phyloP scores from a whole-genome alignment of 306 rosid genomes.

The Malus sylvestris region DNA sequence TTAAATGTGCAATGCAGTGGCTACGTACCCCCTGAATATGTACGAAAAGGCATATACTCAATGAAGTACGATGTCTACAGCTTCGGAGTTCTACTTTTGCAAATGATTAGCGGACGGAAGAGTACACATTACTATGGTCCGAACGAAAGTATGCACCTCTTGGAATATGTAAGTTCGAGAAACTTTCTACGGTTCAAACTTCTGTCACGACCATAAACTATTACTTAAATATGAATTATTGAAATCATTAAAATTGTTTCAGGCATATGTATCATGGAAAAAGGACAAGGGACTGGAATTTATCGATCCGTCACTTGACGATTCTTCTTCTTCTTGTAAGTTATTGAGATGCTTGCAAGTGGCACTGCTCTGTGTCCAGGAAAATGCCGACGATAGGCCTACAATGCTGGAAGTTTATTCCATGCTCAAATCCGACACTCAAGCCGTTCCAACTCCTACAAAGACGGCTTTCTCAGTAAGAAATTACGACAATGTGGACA shows the following conservation, averaged over 20 bases:
- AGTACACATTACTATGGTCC: too few relatives aligned
- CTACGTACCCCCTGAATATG: constrained; percentile 58
- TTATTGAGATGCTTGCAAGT: constrained; percentile 21
- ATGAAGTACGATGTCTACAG: constrained; percentile 42
- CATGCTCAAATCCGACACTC: constrained; percentile 39
- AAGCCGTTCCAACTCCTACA: constrained; percentile 27
- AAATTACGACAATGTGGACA: neutral
- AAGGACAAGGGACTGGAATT: too few relatives aligned
- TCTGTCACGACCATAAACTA: too few relatives aligned
- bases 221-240: too few relatives aligned
- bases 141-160: too few relatives aligned
- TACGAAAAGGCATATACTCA: constrained; percentile 53
- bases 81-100: constrained; percentile 48
- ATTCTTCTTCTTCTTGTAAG: too few relatives aligned
- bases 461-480: constrained; percentile 33
- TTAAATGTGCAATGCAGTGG: constrained; percentile 50
- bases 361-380: constrained; percentile 61
- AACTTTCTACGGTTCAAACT: too few relatives aligned
- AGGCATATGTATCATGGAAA: too few relatives aligned
- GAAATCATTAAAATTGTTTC: too few relatives aligned
- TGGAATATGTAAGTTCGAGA: too few relatives aligned
- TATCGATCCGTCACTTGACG: too few relatives aligned
- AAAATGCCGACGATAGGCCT: constrained; percentile 48
- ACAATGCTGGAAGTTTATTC: constrained; percentile 56
- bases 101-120: constrained; percentile 51